Conservation (phyloP, 768 basidiomycete species). For the Kwoniella newhampshirensis region DNA sequence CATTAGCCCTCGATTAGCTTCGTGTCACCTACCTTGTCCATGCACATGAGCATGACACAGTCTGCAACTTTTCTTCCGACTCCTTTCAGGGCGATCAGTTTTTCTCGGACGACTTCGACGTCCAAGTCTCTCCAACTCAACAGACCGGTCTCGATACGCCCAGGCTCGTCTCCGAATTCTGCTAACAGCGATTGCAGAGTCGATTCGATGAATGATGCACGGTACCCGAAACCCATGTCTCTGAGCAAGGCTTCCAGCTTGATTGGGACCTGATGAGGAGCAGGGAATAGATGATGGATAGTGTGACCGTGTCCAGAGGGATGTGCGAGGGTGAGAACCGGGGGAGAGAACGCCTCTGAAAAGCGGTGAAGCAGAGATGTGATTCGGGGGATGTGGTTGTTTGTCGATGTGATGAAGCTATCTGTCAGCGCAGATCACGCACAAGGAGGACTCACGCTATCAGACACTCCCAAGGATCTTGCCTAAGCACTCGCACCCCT, state of each 20-base stretch:
- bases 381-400: conserved; percentile 93
- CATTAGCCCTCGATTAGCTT: conserved; percentile 3
- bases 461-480: conserved; percentile 95
- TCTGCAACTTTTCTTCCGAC: conserved; percentile 97
- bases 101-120: conserved; percentile 66
- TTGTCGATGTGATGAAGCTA: conserved; percentile 96
- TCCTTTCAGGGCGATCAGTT: conserved; percentile 78
- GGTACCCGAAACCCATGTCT: conserved; percentile 88
- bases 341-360: conserved; percentile 71
- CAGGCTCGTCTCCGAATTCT: conserved; percentile 24
- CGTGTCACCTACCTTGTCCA: conserved; percentile 68
- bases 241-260: conserved; percentile 66
- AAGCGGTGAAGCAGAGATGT: conserved; percentile 87
- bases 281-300: conserved; percentile 78
- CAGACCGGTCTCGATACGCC: conserved; percentile 32
- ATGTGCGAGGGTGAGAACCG: conserved; percentile 61
- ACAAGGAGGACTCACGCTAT: conserved; percentile 71
- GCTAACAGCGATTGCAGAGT: conserved; percentile 38
- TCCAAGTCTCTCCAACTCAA: conserved; percentile 53
- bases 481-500: conserved; percentile 82
- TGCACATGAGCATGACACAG: conserved; percentile 86
- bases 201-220: conserved; percentile 75
- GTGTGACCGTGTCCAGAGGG: conserved; percentile 23
- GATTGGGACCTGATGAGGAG: conserved; percentile 56
- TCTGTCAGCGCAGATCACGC: conserved; percentile 12